Base-by-base conservation (phyloP, 345 rosid genomes). In the Rubroshorea leprosula region DNA sequence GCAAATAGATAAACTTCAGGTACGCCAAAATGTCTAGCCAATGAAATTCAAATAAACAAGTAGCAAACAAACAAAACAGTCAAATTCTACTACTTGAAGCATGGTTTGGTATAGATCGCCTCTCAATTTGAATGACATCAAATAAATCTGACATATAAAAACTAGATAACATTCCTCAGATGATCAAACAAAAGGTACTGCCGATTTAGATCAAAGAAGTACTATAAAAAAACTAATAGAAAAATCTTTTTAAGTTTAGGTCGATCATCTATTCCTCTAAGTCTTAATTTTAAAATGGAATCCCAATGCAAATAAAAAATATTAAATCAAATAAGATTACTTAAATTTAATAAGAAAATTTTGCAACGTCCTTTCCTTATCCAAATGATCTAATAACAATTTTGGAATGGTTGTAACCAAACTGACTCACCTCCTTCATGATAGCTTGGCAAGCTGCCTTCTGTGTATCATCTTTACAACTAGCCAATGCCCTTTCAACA, bases 401-500 rank as follows among this genome's bases (percentile, higher is more conserved):
- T 44, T 6, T 1, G n/a, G 47, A 13, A 44, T 44, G 47, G n/a
- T n/a, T 10, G 17, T 13, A 6, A n/a, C 14, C 3, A 15, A 44
- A 44, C n/a, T 64, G 49, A 58, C 74, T 71, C 65, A 87, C 97
- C 89, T 85, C 83, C 77, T 70, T 86, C 83, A 94, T 65, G 65
- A 83, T 71, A 41, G 58, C 86, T 72, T 81, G 86, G 62, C 84
- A 87, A 73, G 87, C 91, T 67, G 64, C 75, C 51, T 65, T 75
- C 73, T 85, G 84, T 59, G 76, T 70, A 38, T 94, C 97, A 80
- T 75, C 84, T 67, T 82, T 81, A 76, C 96, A 87, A 41, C 83
- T 89, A 65, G 80, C 74, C 65, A 94, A 67, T 68, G 84, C 97
- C 70, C 95, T 94, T 76, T 90, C 97, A 41, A 87, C 97, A 72